These are phyloP conservation scores for Chalciporus piperatoides DNA, from an alignment of 1,284 basidiomycete genomes.

Conservation along the genomic window DNA sequence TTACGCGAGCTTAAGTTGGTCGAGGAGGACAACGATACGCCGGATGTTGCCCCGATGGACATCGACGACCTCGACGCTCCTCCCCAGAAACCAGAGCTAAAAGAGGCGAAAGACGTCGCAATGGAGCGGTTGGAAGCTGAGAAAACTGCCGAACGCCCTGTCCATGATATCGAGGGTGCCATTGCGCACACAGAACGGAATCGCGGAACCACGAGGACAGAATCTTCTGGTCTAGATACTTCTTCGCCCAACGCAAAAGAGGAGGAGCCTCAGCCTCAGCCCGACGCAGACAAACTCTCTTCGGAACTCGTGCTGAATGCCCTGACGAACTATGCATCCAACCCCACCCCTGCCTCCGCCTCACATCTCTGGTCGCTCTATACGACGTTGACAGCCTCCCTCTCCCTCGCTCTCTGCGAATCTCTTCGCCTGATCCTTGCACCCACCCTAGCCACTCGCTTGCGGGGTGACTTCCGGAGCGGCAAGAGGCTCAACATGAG, in stretches of 20 bases:
- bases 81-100: constrained; percentile 22
- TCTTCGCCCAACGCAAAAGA: constrained; percentile 33
- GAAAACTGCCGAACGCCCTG: constrained; percentile 30
- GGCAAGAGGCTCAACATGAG: constrained; percentile 99
- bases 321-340: constrained; percentile 44
- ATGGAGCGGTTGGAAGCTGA: constrained; percentile 32
- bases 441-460: constrained; percentile 89
- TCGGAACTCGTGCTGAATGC: constrained; percentile 52
- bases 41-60: constrained; percentile 43
- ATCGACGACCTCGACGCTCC: constrained; percentile 36
- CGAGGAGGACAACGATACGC: constrained; percentile 42
- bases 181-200: constrained; percentile 39
- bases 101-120: constrained; percentile 27
- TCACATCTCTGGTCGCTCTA: constrained; percentile 86
- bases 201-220: constrained; percentile 13
- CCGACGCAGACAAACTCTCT: constrained; percentile 34
- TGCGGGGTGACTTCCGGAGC: constrained; percentile 97
- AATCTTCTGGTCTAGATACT: constrained; percentile 17
- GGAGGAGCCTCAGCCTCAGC: constrained; percentile 32
- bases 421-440: constrained; percentile 96
- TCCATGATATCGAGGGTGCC: constrained; percentile 46
- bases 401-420: constrained; percentile 91
- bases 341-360: constrained; percentile 40
- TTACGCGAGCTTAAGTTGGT: constrained; percentile 76
- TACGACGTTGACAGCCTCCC: constrained; percentile 84